Base-by-base conservation (phyloP, 805 yeast species). In the Cyberlindnera mycetangii region DNA sequence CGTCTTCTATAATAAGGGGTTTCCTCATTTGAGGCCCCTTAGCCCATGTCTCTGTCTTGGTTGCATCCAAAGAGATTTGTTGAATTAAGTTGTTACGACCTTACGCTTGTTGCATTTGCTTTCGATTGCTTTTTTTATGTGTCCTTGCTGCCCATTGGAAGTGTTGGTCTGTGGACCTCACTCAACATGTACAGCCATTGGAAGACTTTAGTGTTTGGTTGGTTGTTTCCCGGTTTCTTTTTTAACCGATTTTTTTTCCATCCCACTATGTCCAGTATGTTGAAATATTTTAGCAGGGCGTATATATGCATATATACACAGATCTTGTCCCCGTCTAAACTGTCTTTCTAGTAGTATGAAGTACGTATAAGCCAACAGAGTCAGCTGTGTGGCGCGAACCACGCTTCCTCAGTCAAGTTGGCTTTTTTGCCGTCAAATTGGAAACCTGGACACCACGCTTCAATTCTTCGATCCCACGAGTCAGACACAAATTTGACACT, bases 161-260 rank as follows among this genome's bases (percentile, higher is more conserved):
- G n/a, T n/a, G n/a, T n/a, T n/a, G n/a, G n/a, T n/a, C n/a, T n/a
- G n/a, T n/a, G n/a, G n/a, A n/a, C n/a, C n/a, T n/a, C n/a, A n/a
- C n/a, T n/a, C n/a, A n/a, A n/a, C n/a, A n/a, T 24, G 5, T 16
- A 7, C 12, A 9, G 9, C 17, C 25, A 15, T 7, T 14, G 20
- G 32, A 21, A 22, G 42, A 27, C 14, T 16, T n/a, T 17, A 5
- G 4, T 35, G 44, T 35, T 28, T 25, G 34, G 40, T 30, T 44
- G 44, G 44, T 35, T 39, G 33, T 39, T 39, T 19, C 19, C 25
- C 20, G 28, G 18, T 40, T 17, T 4, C 16, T 34, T 35, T 40
- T 24, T n/a, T n/a, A 16, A n/a, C n/a, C n/a, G n/a, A n/a, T n/a
- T 30, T 5, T 40, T 45, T 45, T 41, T 30, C 42, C 48, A 37